Conservation (phyloP, 345 rosid species). For the Acer negundo region DNA sequence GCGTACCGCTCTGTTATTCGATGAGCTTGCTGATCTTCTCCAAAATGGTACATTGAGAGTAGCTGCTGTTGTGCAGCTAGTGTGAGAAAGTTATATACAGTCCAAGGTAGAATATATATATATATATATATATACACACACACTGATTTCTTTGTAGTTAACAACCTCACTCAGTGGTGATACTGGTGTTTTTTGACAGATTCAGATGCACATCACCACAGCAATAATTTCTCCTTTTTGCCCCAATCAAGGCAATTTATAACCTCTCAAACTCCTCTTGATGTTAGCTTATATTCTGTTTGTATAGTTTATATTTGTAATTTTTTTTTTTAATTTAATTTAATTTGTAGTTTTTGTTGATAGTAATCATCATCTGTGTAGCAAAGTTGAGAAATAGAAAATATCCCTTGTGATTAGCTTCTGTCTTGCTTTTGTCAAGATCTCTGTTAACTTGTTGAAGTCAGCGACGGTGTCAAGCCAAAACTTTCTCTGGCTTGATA, state of each 20-base stretch:
- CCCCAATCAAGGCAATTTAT: background rate
- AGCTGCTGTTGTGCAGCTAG: conserved; percentile 88
- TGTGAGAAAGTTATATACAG: conserved; percentile 34
- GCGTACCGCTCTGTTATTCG: conserved; percentile 84
- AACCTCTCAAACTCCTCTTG: background rate
- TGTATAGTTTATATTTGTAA: background rate
- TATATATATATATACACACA: too few relatives aligned
- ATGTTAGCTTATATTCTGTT: background rate
- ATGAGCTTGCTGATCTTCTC: conserved; percentile 87
- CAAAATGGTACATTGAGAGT: conserved; percentile 82
- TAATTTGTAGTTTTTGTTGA: too few relatives aligned
- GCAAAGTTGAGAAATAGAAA: background rate
- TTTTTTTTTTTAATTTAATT: too few relatives aligned
- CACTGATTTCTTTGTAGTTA: background rate
- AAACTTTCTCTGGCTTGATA: background rate
- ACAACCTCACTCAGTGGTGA: background rate
- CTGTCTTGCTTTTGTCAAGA: background rate
- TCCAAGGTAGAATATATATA: conserved; percentile 1
- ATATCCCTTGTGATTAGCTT: background rate
- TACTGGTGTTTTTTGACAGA: background rate
- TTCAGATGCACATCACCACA: conserved; percentile 12
- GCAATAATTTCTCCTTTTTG: background rate
- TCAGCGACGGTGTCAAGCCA: background rate
- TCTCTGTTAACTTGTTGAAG: background rate
- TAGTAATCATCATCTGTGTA: background rate